Base-by-base conservation (phyloP, 139 green algal genomes). In the Nannochloris sp. region DNA sequence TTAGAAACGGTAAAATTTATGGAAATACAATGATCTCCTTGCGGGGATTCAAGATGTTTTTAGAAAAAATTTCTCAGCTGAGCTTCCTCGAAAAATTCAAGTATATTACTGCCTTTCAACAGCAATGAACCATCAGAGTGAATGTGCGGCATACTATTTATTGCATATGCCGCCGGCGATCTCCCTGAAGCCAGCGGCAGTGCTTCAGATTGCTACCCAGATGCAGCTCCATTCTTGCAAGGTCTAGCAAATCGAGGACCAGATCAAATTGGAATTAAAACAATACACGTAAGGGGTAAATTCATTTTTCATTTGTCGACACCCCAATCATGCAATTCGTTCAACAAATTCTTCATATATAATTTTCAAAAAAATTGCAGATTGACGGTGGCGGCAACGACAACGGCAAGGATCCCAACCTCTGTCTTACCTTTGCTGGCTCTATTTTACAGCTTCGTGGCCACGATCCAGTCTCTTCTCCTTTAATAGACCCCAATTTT, bases 381-480 rank as follows among this genome's bases (percentile, higher is more conserved):
- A 48, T 54, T 7, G 7, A 8, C 55, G 6, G 19, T n/a, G 19
- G 30, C 7, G 7, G 31, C 51, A 76, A 38, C n/a, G n/a, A n/a
- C n/a, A n/a, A n/a, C n/a, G 54, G 54, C 3, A 9, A 8, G 2
- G 39, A 38, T 9, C 19, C 33, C 8, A 9, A 33, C 0, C 34
- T 34, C 2, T 23, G 2, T 6, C 34, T 80, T 10, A n/a, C 23
- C 19, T 68, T 70, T 15, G 10, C 59, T 15, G 74, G 73, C 4
- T 88, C 84, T 1, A 48, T 93, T n/a, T 77, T 94, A 48, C 87
- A 94, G 65, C 70, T 93, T 33, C 67, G 85, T 0, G 87, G 87
- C 2, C 14, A 0, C 0, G 9, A 15, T 0, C 57, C 60, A 9
- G 15, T 27, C 2, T 3, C 4, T 5, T 69, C 53, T 3, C 77